phyloP scores from a whole-genome alignment of 1,284 basidiomycete species.

The Cutaneotrichosporon sp. region DNA sequence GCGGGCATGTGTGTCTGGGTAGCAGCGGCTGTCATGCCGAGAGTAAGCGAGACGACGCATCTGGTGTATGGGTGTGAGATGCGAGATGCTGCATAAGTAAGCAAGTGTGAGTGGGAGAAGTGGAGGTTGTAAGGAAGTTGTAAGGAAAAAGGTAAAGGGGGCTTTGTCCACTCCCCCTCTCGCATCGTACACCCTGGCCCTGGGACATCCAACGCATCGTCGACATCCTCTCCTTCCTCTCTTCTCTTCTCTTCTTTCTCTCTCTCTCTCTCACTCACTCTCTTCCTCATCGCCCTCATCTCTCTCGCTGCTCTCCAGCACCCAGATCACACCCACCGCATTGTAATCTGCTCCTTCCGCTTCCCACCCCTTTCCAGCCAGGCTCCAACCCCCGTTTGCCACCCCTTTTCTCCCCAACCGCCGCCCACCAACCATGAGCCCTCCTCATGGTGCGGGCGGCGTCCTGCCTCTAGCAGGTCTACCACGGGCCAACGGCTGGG shows the following conservation, averaged over 20 bases:
- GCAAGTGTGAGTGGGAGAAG: not conserved
- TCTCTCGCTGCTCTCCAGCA: not conserved
- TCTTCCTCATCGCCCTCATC: not conserved
- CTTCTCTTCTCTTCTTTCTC: not conserved
- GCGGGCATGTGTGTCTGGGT: not conserved
- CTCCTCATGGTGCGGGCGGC: slow-evolving; percentile 24
- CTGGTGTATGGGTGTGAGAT: no score
- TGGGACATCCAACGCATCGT: slow-evolving; percentile 1
- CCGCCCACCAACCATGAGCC: slow-evolving; percentile 21
- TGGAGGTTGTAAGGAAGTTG: no score
- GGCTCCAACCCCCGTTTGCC: not conserved
- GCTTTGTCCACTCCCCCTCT: not conserved
- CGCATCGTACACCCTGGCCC: not conserved
- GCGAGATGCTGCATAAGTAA: no score
- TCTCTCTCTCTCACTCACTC: not conserved
- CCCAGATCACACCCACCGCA: not conserved
- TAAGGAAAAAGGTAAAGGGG: not conserved
- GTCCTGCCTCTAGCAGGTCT: slow-evolving; percentile 5
- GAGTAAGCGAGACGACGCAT: no score
- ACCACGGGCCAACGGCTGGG: not conserved
- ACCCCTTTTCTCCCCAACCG: slow-evolving; percentile 13
- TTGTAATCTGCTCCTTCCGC: not conserved
- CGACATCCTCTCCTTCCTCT: slow-evolving; percentile 1
- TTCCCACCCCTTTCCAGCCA: slow-evolving; percentile 11
- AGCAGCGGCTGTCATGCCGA: no score